Percentiles rank a stretch among this genome's conserved stretches.
Evolutionary conservation across 306 rosid genomes (phyloP).

Genomic region (Sicyos edulis): DNA sequence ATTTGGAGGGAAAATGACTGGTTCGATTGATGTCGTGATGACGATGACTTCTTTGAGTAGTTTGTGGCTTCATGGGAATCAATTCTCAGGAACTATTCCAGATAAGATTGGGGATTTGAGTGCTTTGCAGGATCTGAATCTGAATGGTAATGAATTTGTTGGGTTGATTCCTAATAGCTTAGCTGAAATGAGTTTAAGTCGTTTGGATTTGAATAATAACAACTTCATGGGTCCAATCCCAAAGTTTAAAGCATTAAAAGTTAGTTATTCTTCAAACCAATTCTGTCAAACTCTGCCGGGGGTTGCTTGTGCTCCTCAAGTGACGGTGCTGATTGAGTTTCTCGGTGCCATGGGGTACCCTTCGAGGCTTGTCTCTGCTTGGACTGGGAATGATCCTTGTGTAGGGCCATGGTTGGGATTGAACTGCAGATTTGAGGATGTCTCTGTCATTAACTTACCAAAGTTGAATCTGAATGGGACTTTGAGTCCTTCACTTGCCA

Average conservation of each 20-base stretch:
- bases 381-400: constrained; percentile 79
- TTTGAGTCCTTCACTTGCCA: constrained; percentile 75
- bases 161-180: constrained; percentile 68
- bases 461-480: constrained; percentile 54
- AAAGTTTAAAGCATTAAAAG: constrained; percentile 39
- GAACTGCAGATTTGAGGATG: constrained; percentile 46
- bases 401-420: constrained; percentile 63
- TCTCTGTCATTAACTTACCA: constrained; percentile 60
- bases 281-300: constrained; percentile 51
- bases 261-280: constrained; percentile 28
- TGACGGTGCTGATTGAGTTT: constrained; percentile 64
- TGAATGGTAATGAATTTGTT: constrained; percentile 69
- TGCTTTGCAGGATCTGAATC: constrained; percentile 58
- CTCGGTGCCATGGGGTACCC: constrained; percentile 66
- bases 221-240: constrained; percentile 85
- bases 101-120: constrained; percentile 52
- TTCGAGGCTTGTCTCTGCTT: constrained; percentile 38
- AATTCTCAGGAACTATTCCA: constrained; percentile 65
- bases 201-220: constrained; percentile 68
- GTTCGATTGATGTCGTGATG: constrained; percentile 50
- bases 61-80: constrained; percentile 87
- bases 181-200: constrained; percentile 41
- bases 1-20: constrained; percentile 43
- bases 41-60: constrained; percentile 56
- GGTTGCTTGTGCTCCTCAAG: constrained; percentile 56